A percentile compares a stretch with the other conserved stretches of the same genome.
Conservation (phyloP, 225 moss, liverwort and hornwort species). For the Takakia lepidozioides region DNA sequence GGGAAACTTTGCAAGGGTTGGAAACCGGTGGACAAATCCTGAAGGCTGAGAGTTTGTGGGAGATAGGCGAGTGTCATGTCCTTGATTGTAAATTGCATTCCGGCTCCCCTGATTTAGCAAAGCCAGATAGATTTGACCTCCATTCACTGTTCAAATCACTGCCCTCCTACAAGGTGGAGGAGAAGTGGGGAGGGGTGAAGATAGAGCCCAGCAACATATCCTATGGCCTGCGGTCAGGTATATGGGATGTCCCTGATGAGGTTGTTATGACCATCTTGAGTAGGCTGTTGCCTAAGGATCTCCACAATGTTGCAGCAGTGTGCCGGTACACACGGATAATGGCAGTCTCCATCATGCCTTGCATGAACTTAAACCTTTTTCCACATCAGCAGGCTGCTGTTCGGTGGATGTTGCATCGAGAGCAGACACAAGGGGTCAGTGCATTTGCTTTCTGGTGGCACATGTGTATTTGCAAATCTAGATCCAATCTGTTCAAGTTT, state of each 20-base stretch:
- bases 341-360: conserved; percentile 85
- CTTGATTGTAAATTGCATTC: conserved; percentile 68
- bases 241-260: conserved; percentile 89
- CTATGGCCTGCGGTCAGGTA: conserved; percentile 24
- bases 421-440: conserved; percentile 50
- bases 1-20: conserved; percentile 25
- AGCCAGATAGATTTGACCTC: conserved; percentile 51
- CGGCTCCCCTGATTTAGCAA: conserved; percentile 35
- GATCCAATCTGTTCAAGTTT: no score
- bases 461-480: no score
- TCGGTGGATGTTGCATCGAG: conserved; percentile 91
- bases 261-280: conserved; percentile 52
- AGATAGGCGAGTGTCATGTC: conserved; percentile 63
- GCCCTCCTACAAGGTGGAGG: conserved; percentile 55
- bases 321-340: conserved; percentile 72
- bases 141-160: conserved; percentile 74
- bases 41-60: conserved; percentile 27
- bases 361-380: conserved; percentile 83
- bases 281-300: conserved; percentile 64
- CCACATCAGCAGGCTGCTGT: conserved; percentile 93
- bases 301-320: conserved; percentile 68
- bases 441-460: background rate
- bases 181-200: conserved; percentile 36
- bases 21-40: conserved; percentile 10
- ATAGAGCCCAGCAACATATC: conserved; percentile 8